Conservation (phyloP, 352 stramenopile genomes). For the Pythium aphanidermatum region DNA sequence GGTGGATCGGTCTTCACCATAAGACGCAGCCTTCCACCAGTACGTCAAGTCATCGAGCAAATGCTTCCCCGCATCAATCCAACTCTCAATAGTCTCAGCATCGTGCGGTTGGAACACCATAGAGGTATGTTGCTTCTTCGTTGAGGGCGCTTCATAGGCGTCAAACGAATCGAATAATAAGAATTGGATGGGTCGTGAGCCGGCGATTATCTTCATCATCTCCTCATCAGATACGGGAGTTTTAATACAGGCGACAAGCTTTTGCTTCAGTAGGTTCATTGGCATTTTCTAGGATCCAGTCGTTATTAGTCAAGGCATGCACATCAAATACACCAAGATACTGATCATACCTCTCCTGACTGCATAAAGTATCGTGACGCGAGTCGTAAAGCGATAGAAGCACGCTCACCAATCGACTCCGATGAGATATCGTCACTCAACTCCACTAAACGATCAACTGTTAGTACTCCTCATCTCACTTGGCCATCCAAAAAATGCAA, state of each 20-base stretch:
- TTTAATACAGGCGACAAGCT: too few relatives aligned
- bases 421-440: neutral
- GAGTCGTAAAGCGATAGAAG: slow-evolving; percentile 5
- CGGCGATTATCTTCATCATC: too few relatives aligned
- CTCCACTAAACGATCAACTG: neutral
- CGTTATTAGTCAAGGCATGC: neutral
- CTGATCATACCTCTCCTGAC: slow-evolving; percentile 4
- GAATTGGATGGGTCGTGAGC: too few relatives aligned
- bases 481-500: too few relatives aligned
- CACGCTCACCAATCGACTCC: neutral
- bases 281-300: too few relatives aligned
- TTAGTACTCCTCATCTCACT: neutral
- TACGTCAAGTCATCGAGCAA: slow-evolving; percentile 3
- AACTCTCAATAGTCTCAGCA: neutral
- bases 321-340: neutral
- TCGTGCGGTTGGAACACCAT: neutral
- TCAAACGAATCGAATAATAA: too few relatives aligned
- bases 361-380: slow-evolving; percentile 14
- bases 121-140: neutral
- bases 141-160: too few relatives aligned
- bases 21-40: slow-evolving; percentile 2
- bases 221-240: too few relatives aligned
- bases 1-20: neutral
- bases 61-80: slow-evolving; percentile 5
- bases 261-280: too few relatives aligned